Evolutionary conservation across 73 alveolate species (phyloP).

Genomic region (Blepharisma stoltei): DNA sequence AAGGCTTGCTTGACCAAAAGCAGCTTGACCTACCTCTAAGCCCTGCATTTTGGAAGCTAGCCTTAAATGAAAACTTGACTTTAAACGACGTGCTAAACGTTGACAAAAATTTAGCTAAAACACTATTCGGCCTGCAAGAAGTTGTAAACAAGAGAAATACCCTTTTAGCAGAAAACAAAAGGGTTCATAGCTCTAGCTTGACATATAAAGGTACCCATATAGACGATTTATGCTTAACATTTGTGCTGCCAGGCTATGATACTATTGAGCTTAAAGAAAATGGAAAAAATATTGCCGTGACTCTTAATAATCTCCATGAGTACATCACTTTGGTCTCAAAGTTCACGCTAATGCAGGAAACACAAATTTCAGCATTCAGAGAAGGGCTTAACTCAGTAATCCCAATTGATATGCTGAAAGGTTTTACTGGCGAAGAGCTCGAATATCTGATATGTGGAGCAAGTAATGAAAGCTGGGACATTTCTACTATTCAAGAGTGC

Average conservation of each 20-base stretch:
- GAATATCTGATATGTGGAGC: conserved; percentile 75
- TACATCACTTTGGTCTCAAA: conserved; percentile 63
- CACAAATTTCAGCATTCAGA: conserved; percentile 63
- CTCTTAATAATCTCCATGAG: conserved; percentile 65
- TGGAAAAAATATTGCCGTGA: conserved; percentile 66
- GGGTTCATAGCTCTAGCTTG: conserved; percentile 8
- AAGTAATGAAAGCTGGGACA: conserved; percentile 53
- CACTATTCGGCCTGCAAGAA: no score
- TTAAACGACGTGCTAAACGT: conserved; percentile 54
- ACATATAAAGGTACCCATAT: conserved; percentile 31
- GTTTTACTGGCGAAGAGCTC: conserved; percentile 62
- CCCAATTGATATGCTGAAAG: conserved; percentile 61
- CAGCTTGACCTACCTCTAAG: conserved; percentile 80
- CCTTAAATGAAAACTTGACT: conserved; percentile 52
- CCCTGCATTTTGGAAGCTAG: conserved; percentile 77
- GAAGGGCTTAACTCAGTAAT: conserved; percentile 75
- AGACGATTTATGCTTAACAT: conserved; percentile 61
- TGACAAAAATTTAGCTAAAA: conserved; percentile 31
- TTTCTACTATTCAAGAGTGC: conserved; percentile 47
- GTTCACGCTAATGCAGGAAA: conserved; percentile 53
- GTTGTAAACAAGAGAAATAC: no score
- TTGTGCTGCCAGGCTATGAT: conserved; percentile 82
- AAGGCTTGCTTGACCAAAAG: conserved; percentile 76
- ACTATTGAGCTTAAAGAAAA: conserved; percentile 56
- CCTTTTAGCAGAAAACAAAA: background rate